Percentiles rank a stretch among this genome's conserved stretches.
Evolutionary conservation across 805 yeast species (phyloP).

Genomic region (Kluyveromyces nonfermentans): DNA sequence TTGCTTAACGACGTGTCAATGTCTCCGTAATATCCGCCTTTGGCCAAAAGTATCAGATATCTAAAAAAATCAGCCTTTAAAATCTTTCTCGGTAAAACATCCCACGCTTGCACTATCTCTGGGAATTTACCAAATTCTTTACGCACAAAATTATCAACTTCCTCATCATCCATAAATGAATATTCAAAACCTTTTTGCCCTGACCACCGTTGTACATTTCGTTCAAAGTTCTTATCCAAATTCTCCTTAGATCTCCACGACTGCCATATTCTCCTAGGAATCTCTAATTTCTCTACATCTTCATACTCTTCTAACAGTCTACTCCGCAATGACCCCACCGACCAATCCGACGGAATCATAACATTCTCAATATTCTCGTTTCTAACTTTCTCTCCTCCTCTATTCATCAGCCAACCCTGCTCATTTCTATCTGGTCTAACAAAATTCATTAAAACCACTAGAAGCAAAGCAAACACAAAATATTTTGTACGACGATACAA

Average conservation of each 20-base stretch:
- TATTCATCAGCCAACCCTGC: not conserved
- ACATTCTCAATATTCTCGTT: not conserved
- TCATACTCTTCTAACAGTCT: not conserved
- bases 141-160: conserved; percentile 31
- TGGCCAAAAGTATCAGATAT: conserved; percentile 40
- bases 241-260: conserved; percentile 39
- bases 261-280: conserved; percentile 42
- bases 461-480: not conserved
- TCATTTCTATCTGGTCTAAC: not conserved
- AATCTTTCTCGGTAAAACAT: conserved; percentile 41
- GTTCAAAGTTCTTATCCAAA: conserved; percentile 21
- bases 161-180: conserved; percentile 31
- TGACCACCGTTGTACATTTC: conserved; percentile 14
- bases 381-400: too few relatives aligned
- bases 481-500: not conserved
- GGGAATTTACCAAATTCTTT: conserved; percentile 37
- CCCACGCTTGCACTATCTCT: conserved; percentile 42
- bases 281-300: conserved; percentile 6
- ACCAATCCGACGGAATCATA: conserved; percentile 1
- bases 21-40: conserved; percentile 57
- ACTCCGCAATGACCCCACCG: not conserved
- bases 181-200: conserved; percentile 9
- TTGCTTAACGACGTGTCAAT: conserved; percentile 48
- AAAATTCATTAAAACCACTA: not conserved
- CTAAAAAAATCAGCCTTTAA: conserved; percentile 46